phyloP scores from a whole-genome alignment of 2,329 filamentous ascomycete species.

The Blastomyces silverae region DNA sequence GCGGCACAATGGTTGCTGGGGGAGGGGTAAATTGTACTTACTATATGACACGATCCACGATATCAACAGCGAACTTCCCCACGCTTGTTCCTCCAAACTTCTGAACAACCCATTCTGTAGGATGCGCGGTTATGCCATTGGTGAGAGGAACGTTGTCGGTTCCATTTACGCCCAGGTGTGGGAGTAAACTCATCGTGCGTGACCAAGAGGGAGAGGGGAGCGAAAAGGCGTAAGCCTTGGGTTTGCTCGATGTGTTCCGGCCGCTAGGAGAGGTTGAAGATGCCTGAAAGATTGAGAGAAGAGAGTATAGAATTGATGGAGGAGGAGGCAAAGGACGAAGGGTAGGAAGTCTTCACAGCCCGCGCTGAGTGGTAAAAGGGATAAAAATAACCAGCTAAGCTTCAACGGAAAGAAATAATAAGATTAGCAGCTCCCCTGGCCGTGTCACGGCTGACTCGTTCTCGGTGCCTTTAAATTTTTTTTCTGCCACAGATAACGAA shows the following conservation, averaged over 20 bases:
- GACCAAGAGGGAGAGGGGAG: not conserved
- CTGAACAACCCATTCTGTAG: conserved; percentile 67
- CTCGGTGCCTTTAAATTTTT: not conserved
- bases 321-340: not conserved
- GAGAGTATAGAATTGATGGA: not conserved
- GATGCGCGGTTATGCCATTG: conserved; percentile 22
- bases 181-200: conserved; percentile 19
- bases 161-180: conserved; percentile 18
- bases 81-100: conserved; percentile 96
- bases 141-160: conserved; percentile 21
- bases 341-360: not conserved
- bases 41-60: conserved; percentile 64
- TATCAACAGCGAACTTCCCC: conserved; percentile 80
- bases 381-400: not conserved
- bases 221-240: conserved; percentile 11
- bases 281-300: not conserved
- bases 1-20: not conserved
- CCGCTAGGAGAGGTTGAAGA: not conserved
- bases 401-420: not conserved
- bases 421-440: not conserved
- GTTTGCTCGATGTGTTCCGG: not conserved
- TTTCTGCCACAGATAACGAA: not conserved
- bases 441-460: not conserved
- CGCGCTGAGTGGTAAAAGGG: not conserved
- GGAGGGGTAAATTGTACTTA: conserved; percentile 41